These are phyloP conservation scores for Didymella sp. DNA, from an alignment of 2,329 filamentous ascomycete species.

Conservation along the genomic window DNA sequence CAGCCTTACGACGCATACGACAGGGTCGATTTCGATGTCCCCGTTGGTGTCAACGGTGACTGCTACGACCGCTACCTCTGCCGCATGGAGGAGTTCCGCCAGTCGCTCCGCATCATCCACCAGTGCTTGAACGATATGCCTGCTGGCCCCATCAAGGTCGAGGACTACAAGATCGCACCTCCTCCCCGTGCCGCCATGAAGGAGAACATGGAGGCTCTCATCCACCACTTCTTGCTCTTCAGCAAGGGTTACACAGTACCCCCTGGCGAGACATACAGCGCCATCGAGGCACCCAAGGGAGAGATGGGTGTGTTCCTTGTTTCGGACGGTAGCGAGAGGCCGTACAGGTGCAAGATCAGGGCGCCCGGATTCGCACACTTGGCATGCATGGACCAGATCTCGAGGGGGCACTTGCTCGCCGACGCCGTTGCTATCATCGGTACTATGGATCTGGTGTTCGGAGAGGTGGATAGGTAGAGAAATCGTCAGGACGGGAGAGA, in stretches of 20 bases:
- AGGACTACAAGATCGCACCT: constrained; percentile 98
- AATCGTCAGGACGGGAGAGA: neutral
- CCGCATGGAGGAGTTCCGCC: constrained; percentile 99
- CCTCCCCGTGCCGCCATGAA: constrained; percentile 98
- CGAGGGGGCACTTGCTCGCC: constrained; percentile 89
- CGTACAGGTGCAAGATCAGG: constrained; percentile 94
- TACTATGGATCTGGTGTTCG: constrained; percentile 49
- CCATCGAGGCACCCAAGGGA: constrained; percentile 99
- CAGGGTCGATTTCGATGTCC: constrained; percentile 97
- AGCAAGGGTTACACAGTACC: constrained; percentile 98
- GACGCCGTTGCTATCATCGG: constrained; percentile 96
- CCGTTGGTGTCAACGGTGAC: constrained; percentile 94
- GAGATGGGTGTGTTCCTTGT: constrained; percentile 99
- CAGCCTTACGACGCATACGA: constrained; percentile 98
- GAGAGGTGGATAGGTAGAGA: constrained; percentile 12
- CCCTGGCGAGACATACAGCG: constrained; percentile 96
- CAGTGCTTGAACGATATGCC: constrained; percentile 99
- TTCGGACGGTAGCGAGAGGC: constrained; percentile 93
- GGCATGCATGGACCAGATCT: constrained; percentile 90
- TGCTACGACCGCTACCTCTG: constrained; percentile 99
- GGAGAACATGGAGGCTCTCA: constrained; percentile 99
- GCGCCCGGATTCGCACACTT: constrained; percentile 97
- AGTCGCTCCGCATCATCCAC: constrained; percentile 96
- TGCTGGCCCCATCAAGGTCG: constrained; percentile 87
- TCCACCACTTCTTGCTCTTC: constrained; percentile 98